These are phyloP conservation scores for Triangularia setosa DNA, from an alignment of 2,329 filamentous ascomycete species.

Conservation along the genomic window DNA sequence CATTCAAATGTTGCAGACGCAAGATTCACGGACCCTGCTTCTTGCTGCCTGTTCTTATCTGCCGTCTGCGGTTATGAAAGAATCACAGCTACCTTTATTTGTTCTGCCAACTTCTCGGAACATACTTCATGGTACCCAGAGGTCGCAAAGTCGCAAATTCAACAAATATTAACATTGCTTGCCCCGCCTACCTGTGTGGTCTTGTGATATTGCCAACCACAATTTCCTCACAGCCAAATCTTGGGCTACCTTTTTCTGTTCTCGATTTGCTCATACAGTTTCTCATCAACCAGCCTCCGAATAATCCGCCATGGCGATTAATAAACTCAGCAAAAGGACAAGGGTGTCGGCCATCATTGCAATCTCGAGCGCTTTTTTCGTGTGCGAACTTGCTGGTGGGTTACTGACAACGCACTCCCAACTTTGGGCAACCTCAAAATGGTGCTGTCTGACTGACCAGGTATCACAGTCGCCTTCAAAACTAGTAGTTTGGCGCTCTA, in stretches of 20 bases:
- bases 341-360: conserved; percentile 45
- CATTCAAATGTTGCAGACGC: neutral
- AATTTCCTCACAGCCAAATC: neutral
- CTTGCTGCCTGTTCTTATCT: neutral
- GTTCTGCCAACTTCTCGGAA: neutral
- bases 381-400: conserved; percentile 47
- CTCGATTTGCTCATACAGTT: neutral
- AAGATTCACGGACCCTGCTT: neutral
- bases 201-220: neutral
- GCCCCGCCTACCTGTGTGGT: neutral
- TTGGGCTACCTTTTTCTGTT: neutral
- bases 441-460: neutral
- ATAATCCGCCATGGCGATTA: conserved; percentile 32
- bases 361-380: conserved; percentile 49
- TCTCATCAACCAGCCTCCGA: neutral
- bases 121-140: neutral
- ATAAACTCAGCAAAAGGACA: conserved; percentile 32
- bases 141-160: neutral
- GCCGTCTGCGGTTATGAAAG: neutral
- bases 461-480: conserved; percentile 59
- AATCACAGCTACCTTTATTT: neutral
- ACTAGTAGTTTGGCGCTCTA: conserved; percentile 69
- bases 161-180: neutral
- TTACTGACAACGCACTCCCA: neutral
- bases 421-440: neutral